Evolutionary conservation across 2,329 filamentous ascomycete genomes (phyloP).

Genomic region (Xylaria sp.): DNA sequence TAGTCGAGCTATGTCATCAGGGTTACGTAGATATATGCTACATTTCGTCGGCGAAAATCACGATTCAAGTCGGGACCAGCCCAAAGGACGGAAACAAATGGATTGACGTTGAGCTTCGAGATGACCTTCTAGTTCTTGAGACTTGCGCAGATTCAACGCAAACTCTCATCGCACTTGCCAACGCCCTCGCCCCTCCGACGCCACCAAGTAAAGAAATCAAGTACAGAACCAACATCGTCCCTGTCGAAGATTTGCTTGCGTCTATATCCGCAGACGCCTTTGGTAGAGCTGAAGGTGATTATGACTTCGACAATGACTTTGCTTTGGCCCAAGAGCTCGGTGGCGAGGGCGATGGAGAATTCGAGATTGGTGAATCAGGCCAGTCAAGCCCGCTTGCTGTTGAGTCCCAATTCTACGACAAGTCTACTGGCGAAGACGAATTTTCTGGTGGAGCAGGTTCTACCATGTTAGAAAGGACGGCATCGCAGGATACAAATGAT

Average conservation of each 20-base stretch:
- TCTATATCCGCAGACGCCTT: constrained; percentile 90
- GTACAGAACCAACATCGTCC: constrained; percentile 84
- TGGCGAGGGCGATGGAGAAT: constrained; percentile 43
- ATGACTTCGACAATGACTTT: constrained; percentile 67
- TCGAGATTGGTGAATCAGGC: constrained; percentile 41
- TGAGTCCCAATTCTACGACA: constrained; percentile 52
- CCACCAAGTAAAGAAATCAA: constrained; percentile 82
- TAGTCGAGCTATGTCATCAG: constrained; percentile 59
- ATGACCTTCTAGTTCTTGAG: constrained; percentile 87
- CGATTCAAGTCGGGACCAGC: constrained; percentile 61
- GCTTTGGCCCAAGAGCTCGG: constrained; percentile 54
- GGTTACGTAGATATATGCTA: constrained; percentile 88
- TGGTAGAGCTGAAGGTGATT: constrained; percentile 61
- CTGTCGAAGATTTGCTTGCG: constrained; percentile 83
- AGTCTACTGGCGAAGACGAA: constrained; percentile 47
- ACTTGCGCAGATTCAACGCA: constrained; percentile 97
- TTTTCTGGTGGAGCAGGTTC: constrained; percentile 50
- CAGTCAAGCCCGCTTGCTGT: constrained; percentile 41
- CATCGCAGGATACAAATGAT: constrained; percentile 47
- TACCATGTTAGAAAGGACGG: constrained; percentile 44
- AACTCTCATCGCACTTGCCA: constrained; percentile 79
- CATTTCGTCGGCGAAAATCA: constrained; percentile 77
- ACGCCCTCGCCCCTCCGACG: constrained; percentile 79
- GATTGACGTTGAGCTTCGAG: constrained; percentile 78
- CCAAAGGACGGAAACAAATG: constrained; percentile 63